Percentiles rank a stretch among this genome's conserved stretches.
These are phyloP conservation scores for Cladosporium sp. DNA, from an alignment of 2,329 filamentous ascomycete species.

Conservation along the genomic window DNA sequence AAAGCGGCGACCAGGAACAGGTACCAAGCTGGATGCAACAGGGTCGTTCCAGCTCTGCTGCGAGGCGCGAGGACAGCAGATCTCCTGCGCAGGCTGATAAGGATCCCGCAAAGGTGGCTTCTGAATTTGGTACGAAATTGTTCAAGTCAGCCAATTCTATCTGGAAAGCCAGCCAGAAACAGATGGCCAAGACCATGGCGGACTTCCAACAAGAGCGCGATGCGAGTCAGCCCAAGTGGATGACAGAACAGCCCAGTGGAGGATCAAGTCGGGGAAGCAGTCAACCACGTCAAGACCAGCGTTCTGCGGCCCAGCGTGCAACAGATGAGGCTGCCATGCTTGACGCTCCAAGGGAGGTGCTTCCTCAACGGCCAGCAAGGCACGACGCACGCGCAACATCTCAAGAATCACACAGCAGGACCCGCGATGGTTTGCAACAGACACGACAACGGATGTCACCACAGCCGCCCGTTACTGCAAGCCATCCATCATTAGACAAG, in stretches of 20 bases:
- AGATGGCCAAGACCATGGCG: slow-evolving; percentile 83
- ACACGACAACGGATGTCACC: slow-evolving; percentile 35
- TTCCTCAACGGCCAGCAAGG: slow-evolving; percentile 43
- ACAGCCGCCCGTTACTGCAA: slow-evolving; percentile 37
- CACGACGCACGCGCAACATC: slow-evolving; percentile 22
- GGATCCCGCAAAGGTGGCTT: slow-evolving; percentile 76
- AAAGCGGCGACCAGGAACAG: slow-evolving; percentile 37
- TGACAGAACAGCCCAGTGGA: slow-evolving; percentile 61
- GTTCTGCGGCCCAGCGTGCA: slow-evolving; percentile 23
- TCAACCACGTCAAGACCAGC: slow-evolving; percentile 26
- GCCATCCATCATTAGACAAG: slow-evolving; percentile 32
- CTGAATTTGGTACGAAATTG: slow-evolving; percentile 75
- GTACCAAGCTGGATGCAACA: slow-evolving; percentile 62
- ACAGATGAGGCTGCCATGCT: slow-evolving; percentile 69
- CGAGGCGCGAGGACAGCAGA: slow-evolving; percentile 48
- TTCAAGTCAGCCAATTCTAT: slow-evolving; percentile 92
- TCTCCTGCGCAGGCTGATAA: slow-evolving; percentile 56
- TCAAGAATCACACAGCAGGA: slow-evolving; percentile 16
- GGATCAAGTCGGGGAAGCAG: slow-evolving; percentile 24
- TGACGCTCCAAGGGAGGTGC: slow-evolving; percentile 56
- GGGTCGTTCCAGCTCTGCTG: slow-evolving; percentile 44
- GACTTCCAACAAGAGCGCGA: slow-evolving; percentile 77
- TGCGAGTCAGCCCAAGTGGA: slow-evolving; percentile 86
- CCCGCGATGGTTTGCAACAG: slow-evolving; percentile 29
- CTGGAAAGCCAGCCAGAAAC: slow-evolving; percentile 93